Base-by-base conservation (phyloP, 768 basidiomycete species). In the Paxillus involutus region DNA sequence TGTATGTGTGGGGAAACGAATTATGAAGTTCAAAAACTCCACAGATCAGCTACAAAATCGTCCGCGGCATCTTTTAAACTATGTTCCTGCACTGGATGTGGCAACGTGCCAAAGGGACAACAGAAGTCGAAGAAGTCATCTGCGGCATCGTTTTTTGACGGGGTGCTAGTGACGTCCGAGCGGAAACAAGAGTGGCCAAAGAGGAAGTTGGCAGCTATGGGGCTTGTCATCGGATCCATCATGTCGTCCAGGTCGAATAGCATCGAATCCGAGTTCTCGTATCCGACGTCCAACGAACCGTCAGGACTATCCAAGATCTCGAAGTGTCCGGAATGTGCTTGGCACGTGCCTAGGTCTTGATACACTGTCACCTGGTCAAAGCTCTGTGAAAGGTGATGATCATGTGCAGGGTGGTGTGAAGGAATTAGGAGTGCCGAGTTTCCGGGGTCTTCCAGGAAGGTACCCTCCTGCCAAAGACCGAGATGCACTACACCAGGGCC, bases 381-480 rank as follows among this genome's bases (percentile, higher is more conserved):
- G 12, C 47, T 51, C 44, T 46, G 50, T 30, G 52, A 50, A 47
- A 45, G 48, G 47, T 50, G 50, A 29, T 14, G 53, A 39, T 48
- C 62, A 52, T 62, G 58, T 49, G 54, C 32, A 14, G 17, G 55
- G 39, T 51, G 30, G 49, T 58, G 47, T 53, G 56, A 52, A 21
- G 49, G 33, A 30, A 36, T 24, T 13, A 59, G 41, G 48, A 49
- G 36, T 36, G 47, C 55, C 35, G 19, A 52, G 35, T 43, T 29
- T 33, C 24, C 61, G 57, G 67, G 10, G 52, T 55, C 55, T 61
- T 61, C 68, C 61, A 58, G 48, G 12, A 13, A 45, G 39, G 39
- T 39, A 59, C 35, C 37, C 12, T 52, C 55, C 32, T 59, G 63
- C 47, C 57, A 62, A 59, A 46, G 29, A n/a, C 44, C 30, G 50